Evolutionary conservation across 78 protist genomes (phyloP).

Genomic region (Corallochytrium limacisporum): DNA sequence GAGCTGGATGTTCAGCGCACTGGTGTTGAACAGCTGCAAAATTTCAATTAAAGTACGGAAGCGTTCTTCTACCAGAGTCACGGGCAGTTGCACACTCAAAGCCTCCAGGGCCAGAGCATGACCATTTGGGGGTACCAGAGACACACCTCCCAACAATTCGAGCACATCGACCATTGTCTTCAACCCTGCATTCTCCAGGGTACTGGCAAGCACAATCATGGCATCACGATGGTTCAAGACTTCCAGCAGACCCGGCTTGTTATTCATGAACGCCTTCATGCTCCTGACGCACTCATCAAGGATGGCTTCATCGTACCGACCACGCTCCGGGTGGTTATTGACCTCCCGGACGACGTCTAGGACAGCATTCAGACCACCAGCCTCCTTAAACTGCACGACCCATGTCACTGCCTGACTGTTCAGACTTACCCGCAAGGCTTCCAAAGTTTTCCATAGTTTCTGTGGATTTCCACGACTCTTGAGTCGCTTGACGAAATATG

Average conservation of each 20-base stretch:
- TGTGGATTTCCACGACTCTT: background rate
- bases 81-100: too few relatives aligned
- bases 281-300: background rate
- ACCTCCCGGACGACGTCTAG: background rate
- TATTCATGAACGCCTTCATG: background rate
- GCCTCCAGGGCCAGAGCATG: background rate
- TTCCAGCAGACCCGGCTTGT: background rate
- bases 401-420: background rate
- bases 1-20: background rate
- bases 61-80: too few relatives aligned
- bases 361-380: background rate
- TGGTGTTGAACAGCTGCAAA: too few relatives aligned
- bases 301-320: background rate
- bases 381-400: background rate
- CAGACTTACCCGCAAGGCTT: background rate
- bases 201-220: background rate
- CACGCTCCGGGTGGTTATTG: background rate
- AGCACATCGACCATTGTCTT: background rate
- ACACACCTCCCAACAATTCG: background rate
- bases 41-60: too few relatives aligned
- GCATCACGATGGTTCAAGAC: background rate
- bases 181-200: background rate
- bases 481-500: background rate
- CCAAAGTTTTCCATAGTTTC: background rate
- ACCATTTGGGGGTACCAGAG: background rate